Conservation (phyloP, 805 yeast genomes). For the Saturnispora gosingensis region DNA sequence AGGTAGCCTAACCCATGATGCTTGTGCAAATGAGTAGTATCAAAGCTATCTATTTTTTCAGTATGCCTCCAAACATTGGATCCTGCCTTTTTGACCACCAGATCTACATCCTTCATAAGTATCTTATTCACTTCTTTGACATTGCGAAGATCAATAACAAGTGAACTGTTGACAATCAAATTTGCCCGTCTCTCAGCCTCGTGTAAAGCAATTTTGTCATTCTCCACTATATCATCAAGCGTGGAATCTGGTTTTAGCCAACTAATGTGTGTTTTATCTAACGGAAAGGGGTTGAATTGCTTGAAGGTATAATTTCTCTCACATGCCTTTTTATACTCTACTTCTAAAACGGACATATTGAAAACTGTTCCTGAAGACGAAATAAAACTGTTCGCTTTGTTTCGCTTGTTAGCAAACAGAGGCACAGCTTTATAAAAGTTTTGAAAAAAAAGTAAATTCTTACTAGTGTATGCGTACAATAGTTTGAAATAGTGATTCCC, state of each 20-base stretch:
- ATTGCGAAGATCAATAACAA: slow-evolving; percentile 50
- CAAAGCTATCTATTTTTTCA: not conserved
- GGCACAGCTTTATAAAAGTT: slow-evolving; percentile 51
- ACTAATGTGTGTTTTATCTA: slow-evolving; percentile 43
- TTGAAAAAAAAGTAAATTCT: slow-evolving; percentile 51
- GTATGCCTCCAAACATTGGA: slow-evolving; percentile 23
- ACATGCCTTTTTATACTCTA: slow-evolving; percentile 8
- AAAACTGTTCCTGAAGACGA: slow-evolving; percentile 31
- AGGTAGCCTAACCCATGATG: not conserved
- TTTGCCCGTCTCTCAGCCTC: slow-evolving; percentile 57
- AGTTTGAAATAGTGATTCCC: slow-evolving; percentile 39
- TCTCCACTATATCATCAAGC: slow-evolving; percentile 32
- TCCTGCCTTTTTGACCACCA: slow-evolving; percentile 24
- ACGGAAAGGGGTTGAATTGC: slow-evolving; percentile 45
- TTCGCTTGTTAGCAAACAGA: slow-evolving; percentile 30
- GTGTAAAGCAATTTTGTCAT: slow-evolving; percentile 51
- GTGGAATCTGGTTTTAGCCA: slow-evolving; percentile 46
- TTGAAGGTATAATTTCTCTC: slow-evolving; percentile 20
- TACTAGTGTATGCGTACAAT: slow-evolving; percentile 55
- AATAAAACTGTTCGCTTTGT: slow-evolving; percentile 7
- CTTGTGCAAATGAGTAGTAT: not conserved
- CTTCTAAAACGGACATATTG: slow-evolving; percentile 19
- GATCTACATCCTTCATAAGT: slow-evolving; percentile 18
- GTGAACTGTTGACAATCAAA: slow-evolving; percentile 47
- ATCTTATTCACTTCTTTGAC: slow-evolving; percentile 34